phyloP scores from a whole-genome alignment of 257 asterid genomes.

The Perilla frutescens region DNA sequence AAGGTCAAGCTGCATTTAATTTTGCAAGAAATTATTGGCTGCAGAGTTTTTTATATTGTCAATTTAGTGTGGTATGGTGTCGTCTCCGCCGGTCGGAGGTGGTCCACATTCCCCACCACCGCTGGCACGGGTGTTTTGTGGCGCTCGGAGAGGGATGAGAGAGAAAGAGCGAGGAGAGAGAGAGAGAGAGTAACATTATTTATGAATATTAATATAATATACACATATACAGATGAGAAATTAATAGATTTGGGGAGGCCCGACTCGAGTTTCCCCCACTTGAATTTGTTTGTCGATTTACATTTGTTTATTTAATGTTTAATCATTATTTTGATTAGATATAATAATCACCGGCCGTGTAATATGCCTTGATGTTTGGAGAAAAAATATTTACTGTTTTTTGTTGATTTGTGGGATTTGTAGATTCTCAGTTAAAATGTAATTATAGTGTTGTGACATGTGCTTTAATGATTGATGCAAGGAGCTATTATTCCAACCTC shows the following conservation, averaged over 20 bases:
- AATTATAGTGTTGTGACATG: slow-evolving; percentile 17
- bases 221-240: slow-evolving; percentile 5
- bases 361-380: slow-evolving; percentile 13
- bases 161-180: not conserved
- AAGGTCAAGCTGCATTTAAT: not conserved
- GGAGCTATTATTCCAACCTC: not conserved
- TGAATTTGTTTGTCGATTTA: slow-evolving; percentile 25
- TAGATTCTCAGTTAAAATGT: no score
- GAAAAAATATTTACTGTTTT: not conserved
- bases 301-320: not conserved
- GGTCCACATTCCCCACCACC: slow-evolving; percentile 25
- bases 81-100: slow-evolving; percentile 29
- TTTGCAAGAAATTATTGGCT: slow-evolving; percentile 5
- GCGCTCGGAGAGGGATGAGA: no score
- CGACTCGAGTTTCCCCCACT: not conserved
- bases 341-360: not conserved
- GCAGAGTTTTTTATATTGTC: not conserved
- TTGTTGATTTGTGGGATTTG: no score
- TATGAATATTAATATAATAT: not conserved
- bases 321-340: not conserved
- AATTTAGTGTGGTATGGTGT: not conserved
- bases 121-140: slow-evolving; percentile 28
- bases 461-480: slow-evolving; percentile 33
- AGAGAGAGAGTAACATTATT: not conserved
- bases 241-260: slow-evolving; percentile 17